Percentiles rank a stretch among this genome's conserved stretches.
These are phyloP conservation scores for Scheffersomyces illinoinensis DNA, from an alignment of 1,139 yeast species.

Conservation along the genomic window DNA sequence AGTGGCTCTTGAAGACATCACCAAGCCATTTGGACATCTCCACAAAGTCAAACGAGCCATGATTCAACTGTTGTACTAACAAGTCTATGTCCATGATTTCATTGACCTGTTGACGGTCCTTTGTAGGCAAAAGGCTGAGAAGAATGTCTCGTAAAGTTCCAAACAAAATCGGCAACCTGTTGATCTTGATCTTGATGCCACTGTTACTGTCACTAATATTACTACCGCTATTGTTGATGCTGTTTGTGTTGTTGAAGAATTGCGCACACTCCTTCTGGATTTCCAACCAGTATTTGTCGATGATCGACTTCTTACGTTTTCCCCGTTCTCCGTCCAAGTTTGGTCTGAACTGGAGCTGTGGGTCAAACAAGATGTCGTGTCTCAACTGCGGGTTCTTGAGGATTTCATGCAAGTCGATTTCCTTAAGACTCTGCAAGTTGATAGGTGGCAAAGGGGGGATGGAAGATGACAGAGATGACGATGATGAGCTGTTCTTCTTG, in stretches of 20 bases:
- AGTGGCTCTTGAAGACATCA: constrained; percentile 71
- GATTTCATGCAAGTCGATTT: constrained; percentile 86
- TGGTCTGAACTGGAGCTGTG: constrained; percentile 89
- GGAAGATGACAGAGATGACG: constrained; percentile 10
- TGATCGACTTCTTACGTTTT: constrained; percentile 67
- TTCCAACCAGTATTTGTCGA: constrained; percentile 83
- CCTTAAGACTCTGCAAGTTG: constrained; percentile 77
- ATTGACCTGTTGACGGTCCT: constrained; percentile 68
- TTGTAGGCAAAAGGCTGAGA: constrained; percentile 72
- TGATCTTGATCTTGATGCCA: constrained; percentile 30
- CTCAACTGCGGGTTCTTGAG: constrained; percentile 89
- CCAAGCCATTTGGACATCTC: constrained; percentile 72
- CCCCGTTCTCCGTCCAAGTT: constrained; percentile 92
- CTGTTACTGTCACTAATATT: constrained; percentile 1
- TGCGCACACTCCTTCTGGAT: constrained; percentile 62
- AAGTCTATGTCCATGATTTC: constrained; percentile 79
- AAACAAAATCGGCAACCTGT: constrained; percentile 66
- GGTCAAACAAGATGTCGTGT: constrained; percentile 91
- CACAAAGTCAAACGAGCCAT: constrained; percentile 68
- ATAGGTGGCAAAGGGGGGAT: constrained; percentile 72
- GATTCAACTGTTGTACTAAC: constrained; percentile 71
- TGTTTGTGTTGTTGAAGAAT: constrained; percentile 26
- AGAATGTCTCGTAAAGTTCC: constrained; percentile 76
- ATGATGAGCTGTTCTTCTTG: constrained; percentile 4
- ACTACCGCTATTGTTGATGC: background rate